A percentile compares a stretch with the other conserved stretches of the same genome.
Conservation (phyloP, 2,329 filamentous ascomycete genomes). For the Colletotrichum costaricense region DNA sequence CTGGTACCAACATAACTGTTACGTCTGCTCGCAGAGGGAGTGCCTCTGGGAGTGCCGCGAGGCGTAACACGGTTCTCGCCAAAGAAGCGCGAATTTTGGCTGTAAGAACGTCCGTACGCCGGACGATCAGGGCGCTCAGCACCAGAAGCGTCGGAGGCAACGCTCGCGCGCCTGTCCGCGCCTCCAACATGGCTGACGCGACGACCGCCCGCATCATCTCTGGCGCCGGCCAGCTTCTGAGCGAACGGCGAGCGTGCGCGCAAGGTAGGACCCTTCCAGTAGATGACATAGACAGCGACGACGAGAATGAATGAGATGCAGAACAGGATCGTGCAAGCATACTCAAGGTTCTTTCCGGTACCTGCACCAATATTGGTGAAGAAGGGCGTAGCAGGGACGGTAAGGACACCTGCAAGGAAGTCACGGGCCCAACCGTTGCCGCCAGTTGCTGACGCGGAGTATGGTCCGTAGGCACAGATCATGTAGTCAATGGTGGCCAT, state of each 20-base stretch:
- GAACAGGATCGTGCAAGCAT: slow-evolving; percentile 73
- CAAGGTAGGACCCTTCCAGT: slow-evolving; percentile 71
- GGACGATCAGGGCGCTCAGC: slow-evolving; percentile 35
- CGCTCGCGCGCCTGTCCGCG: background rate
- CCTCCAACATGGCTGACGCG: background rate
- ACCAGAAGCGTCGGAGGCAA: slow-evolving; percentile 32
- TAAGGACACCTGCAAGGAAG: slow-evolving; percentile 78
- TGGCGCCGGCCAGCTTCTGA: slow-evolving; percentile 65
- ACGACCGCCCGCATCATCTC: slow-evolving; percentile 30
- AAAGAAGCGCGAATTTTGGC: slow-evolving; percentile 54
- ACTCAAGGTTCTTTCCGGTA: slow-evolving; percentile 63
- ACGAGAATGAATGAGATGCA: slow-evolving; percentile 72
- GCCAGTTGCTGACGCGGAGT: slow-evolving; percentile 79
- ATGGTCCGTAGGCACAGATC: slow-evolving; percentile 79
- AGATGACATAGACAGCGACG: slow-evolving; percentile 73
- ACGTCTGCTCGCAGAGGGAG: slow-evolving; percentile 48
- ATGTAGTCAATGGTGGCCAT: slow-evolving; percentile 85
- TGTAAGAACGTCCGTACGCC: slow-evolving; percentile 41
- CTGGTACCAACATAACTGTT: slow-evolving; percentile 20
- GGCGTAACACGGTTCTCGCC: slow-evolving; percentile 54
- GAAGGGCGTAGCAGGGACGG: slow-evolving; percentile 74
- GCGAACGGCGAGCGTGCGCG: slow-evolving; percentile 73
- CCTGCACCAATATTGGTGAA: slow-evolving; percentile 65
- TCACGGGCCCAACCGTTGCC: slow-evolving; percentile 81
- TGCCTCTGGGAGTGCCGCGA: slow-evolving; percentile 49